Conservation (phyloP, 129 eudicot species). For the Flaveria bidentis region DNA sequence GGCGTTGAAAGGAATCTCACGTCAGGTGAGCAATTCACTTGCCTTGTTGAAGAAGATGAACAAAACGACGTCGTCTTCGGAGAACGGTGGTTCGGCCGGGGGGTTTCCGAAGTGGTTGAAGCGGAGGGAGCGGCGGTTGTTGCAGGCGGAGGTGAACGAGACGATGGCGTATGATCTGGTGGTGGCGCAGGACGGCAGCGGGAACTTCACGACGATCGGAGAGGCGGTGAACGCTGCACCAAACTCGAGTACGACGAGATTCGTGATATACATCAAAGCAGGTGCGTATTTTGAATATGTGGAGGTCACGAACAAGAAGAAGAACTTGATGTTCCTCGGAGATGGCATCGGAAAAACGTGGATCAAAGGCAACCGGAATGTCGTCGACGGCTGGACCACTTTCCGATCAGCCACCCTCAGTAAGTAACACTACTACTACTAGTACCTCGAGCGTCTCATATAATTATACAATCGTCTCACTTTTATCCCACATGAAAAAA, state of each 20-base stretch:
- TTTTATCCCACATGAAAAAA: no score
- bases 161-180: conserved; percentile 45
- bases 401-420: conserved; percentile 89
- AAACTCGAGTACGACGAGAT: conserved; percentile 53
- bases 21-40: conserved; percentile 71
- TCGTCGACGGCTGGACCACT: conserved; percentile 91
- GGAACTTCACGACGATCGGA: conserved; percentile 67
- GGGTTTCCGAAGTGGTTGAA: conserved; percentile 70
- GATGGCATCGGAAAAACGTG: conserved; percentile 90
- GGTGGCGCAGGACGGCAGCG: conserved; percentile 89
- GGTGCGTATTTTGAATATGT: conserved; percentile 88
- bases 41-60: conserved; percentile 61
- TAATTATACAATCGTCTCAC: no score
- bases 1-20: conserved; percentile 50
- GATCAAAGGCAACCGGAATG: conserved; percentile 82
- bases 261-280: conserved; percentile 73
- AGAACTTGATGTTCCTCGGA: conserved; percentile 72
- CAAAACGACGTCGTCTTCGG: conserved; percentile 27
- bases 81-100: conserved; percentile 30
- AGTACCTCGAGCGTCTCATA: no score
- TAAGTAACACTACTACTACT: conserved; percentile 40
- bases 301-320: conserved; percentile 66
- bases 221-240: conserved; percentile 76
- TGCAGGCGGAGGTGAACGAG: conserved; percentile 47
- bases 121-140: conserved; percentile 45